These are phyloP conservation scores for Candida methanosorbosa DNA, from an alignment of 805 yeast genomes.

Conservation along the genomic window DNA sequence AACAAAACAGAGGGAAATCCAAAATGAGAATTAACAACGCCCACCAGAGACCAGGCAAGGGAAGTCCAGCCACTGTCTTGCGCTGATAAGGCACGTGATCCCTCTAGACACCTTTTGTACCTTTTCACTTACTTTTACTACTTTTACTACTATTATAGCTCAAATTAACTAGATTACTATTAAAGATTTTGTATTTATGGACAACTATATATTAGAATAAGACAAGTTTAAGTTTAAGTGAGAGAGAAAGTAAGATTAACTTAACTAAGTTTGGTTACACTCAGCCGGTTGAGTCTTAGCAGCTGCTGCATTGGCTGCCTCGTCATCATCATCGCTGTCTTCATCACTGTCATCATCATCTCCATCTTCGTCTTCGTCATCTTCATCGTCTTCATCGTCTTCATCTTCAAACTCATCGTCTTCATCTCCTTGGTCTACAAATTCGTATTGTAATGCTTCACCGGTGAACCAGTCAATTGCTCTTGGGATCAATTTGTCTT, in stretches of 20 bases:
- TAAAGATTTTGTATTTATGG: no score
- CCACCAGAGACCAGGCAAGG: no score
- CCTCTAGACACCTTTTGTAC: no score
- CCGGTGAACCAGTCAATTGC: conserved; percentile 99
- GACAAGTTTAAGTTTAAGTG: not conserved
- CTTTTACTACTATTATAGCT: no score
- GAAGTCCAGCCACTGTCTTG: no score
- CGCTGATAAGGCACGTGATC: no score
- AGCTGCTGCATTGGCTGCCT: conserved; percentile 23
- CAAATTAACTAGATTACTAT: no score
- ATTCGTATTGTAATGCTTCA: conserved; percentile 78
- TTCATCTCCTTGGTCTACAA: conserved; percentile 41
- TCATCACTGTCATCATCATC: conserved; percentile 56
- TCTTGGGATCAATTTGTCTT: conserved; percentile 91
- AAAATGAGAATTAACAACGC: no score
- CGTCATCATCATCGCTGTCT: conserved; percentile 39
- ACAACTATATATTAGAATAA: not conserved
- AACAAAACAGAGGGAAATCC: no score
- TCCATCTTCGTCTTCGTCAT: conserved; percentile 52
- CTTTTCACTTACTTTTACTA: no score
- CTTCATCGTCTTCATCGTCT: conserved; percentile 54
- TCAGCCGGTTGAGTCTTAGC: conserved; percentile 62
- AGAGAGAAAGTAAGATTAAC: not conserved
- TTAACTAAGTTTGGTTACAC: conserved; percentile 57
- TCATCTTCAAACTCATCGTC: conserved; percentile 55